Percentiles rank a stretch among this genome's conserved stretches.
Evolutionary conservation across 169 alveolate genomes (phyloP).

Genomic region (Theileria equi): DNA sequence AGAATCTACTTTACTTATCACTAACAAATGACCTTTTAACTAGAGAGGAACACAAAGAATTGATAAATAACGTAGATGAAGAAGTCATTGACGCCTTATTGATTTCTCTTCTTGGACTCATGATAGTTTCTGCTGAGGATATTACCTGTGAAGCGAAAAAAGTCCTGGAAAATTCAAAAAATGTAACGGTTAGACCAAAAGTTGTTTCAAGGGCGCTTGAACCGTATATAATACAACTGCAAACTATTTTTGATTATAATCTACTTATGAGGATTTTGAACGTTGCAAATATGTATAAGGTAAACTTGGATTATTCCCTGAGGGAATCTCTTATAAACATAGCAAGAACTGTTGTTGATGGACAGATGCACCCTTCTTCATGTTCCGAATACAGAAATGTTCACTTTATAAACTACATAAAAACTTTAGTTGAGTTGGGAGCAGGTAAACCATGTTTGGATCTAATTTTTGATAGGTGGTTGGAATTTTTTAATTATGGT

Average conservation of each 20-base stretch:
- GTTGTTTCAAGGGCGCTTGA: conserved; percentile 42
- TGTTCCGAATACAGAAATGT: conserved; percentile 35
- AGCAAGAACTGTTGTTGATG: conserved; percentile 34
- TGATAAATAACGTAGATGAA: no score
- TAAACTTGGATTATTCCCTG: conserved; percentile 13
- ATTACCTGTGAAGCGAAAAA: no score
- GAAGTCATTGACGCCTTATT: no score
- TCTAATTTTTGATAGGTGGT: conserved; percentile 40
- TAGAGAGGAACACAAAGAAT: no score
- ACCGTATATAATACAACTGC: conserved; percentile 49
- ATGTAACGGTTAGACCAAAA: conserved; percentile 11
- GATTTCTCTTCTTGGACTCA: no score
- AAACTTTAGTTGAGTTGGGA: conserved; percentile 22
- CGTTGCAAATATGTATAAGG: neutral
- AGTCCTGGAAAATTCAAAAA: conserved; percentile 6
- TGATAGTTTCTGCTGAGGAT: no score
- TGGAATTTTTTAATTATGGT: conserved; percentile 13
- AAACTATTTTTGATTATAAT: conserved; percentile 35
- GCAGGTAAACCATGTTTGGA: conserved; percentile 30
- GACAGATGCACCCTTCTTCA: conserved; percentile 17
- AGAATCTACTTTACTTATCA: no score
- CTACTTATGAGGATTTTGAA: conserved; percentile 32
- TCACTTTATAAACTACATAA: conserved; percentile 31
- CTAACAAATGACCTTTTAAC: no score
- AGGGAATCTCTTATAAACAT: conserved; percentile 31